Base-by-base conservation (phyloP, 2,329 filamentous ascomycete genomes). In the Macrophomina pseudophaseolina region DNA sequence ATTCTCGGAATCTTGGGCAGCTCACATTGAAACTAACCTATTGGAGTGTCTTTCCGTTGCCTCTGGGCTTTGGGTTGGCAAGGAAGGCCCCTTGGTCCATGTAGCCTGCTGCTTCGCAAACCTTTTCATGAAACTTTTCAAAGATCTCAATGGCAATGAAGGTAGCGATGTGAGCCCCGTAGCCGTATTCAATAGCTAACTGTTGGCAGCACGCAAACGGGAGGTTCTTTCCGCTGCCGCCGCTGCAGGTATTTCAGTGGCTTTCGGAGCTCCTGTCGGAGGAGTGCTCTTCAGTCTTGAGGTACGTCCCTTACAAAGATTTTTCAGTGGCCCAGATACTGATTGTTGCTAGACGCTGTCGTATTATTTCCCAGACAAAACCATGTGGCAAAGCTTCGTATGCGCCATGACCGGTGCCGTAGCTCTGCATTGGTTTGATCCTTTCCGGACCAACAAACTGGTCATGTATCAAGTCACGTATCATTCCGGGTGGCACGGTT, bases 321-420 rank as follows among this genome's bases (percentile, higher is more conserved):
- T 49, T 28, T 49, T 40, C 6, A 33, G 35, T 5, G 12, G 5
- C 14, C n/a, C 4, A 14, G 16, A 59, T 52, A 33, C 70, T 76
- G 59, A 79, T 58, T 23, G 16, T 59, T 30, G 38, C n/a, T 67
- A 91, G 87, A 93, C 97, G 85, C 83, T 98, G 2, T 97, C 93
- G 0, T 98, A 97, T 78, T 98, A 97, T 79, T 98, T 98, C 72
- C 94, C 95, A 0, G 94, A 98, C 80, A 98, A 98, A 80, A 98
- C 95, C 9, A 98, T 99, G 95, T 99, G 95, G 95, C 95, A 97
- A 78, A 97, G 93, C 74, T 99, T 99, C 75, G 95, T 99, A 48
- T 98, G 95, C 74, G 95, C 95, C 76, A 98, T 98, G 94, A 92
- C 97, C n/a, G 95, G 94, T 16, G 94, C 95, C 18, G 92, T 98